A percentile compares a stretch with the other conserved stretches of the same genome.
Evolutionary conservation across 371 early-diverging fungal genomes (phyloP).

Genomic region (Ordospora pajunii): DNA sequence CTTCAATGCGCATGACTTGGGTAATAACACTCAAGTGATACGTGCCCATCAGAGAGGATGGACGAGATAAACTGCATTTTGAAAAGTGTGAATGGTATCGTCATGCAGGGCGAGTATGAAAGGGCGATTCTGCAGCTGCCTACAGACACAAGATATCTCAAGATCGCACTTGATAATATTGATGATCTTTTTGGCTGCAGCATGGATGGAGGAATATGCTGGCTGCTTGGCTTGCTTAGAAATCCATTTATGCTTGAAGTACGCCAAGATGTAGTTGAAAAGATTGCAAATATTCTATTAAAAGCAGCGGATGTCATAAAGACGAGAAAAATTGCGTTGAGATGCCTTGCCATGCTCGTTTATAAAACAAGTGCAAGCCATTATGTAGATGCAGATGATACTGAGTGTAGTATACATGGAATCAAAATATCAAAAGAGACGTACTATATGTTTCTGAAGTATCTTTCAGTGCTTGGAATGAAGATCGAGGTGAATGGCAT

Average conservation of each 20-base stretch:
- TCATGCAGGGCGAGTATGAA: background rate
- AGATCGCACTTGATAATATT: background rate
- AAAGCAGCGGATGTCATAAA: background rate
- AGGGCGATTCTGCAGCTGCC: background rate
- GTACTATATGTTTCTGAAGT: background rate
- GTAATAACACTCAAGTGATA: no score
- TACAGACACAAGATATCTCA: constrained; percentile 6
- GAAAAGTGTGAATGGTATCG: background rate
- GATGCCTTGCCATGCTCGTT: background rate
- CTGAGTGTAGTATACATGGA: background rate
- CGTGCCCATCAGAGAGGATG: no score
- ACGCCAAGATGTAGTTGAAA: background rate
- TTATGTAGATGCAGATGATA: background rate
- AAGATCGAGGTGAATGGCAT: background rate
- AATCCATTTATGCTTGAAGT: background rate
- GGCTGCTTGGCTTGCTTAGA: background rate
- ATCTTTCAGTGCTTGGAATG: background rate
- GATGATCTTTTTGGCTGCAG: background rate
- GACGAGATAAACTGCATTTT: background rate
- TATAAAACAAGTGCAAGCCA: background rate
- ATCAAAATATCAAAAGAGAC: background rate
- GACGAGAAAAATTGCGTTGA: background rate
- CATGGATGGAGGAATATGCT: background rate
- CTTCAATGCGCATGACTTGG: no score
- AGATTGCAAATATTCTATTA: background rate